These are phyloP conservation scores for Mortierella sp. DNA, from an alignment of 371 early-diverging fungal genomes.

Conservation along the genomic window DNA sequence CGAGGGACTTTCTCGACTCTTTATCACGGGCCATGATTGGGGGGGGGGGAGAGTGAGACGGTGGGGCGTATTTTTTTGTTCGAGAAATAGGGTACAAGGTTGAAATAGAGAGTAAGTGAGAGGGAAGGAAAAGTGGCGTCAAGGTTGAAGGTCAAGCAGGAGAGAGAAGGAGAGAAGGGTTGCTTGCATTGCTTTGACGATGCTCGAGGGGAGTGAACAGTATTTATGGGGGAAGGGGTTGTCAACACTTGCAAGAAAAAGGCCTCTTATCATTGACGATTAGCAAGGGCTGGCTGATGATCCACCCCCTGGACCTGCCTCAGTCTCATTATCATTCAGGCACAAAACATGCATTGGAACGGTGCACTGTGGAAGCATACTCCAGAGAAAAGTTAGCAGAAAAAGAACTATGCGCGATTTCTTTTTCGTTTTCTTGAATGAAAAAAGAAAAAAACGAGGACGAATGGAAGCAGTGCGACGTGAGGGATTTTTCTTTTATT, in stretches of 20 bases:
- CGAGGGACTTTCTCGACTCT: constrained; percentile 46
- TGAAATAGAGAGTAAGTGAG: background rate
- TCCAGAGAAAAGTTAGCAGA: background rate
- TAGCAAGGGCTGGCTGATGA: background rate
- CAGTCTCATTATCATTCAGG: background rate
- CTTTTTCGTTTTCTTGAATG: background rate
- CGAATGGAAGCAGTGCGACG: background rate
- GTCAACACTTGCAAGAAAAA: background rate
- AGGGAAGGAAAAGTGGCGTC: background rate
- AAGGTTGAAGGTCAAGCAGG: background rate
- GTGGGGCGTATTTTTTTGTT: background rate
- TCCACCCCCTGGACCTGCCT: background rate
- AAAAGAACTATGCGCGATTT: constrained; percentile 3
- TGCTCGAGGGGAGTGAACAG: background rate
- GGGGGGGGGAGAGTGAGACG: background rate
- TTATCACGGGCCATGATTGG: constrained; percentile 40
- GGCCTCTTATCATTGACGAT: background rate
- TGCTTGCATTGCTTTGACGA: background rate
- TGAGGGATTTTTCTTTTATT: background rate
- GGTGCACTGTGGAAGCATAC: background rate
- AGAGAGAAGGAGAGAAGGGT: background rate
- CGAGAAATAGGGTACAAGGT: background rate
- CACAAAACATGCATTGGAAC: background rate
- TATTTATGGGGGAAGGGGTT: background rate
- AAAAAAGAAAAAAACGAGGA: background rate